phyloP scores from a whole-genome alignment of 2,329 filamentous ascomycete species.

The Neurospora sp. region DNA sequence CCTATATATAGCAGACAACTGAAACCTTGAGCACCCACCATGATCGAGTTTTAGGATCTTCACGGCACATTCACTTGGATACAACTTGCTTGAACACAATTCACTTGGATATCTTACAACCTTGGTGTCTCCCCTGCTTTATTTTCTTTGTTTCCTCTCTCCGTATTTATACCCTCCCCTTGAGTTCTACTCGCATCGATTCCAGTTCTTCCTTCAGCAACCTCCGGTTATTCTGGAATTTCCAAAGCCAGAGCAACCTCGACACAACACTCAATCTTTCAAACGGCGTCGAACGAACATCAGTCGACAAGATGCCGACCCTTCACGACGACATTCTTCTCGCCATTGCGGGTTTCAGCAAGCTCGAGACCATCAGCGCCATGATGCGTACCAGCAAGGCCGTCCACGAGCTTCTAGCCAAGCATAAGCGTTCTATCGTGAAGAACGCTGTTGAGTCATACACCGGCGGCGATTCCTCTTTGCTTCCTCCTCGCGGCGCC shows the following conservation, averaged over 20 bases:
- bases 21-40: not conserved
- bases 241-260: not conserved
- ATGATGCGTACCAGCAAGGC: not conserved
- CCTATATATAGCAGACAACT: not conserved
- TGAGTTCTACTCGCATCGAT: not conserved
- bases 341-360: slow-evolving; percentile 2
- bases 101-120: not conserved
- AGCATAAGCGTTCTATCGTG: slow-evolving; percentile 7
- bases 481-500: slow-evolving; percentile 1
- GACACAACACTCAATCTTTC: not conserved
- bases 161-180: not conserved
- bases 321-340: slow-evolving; percentile 7
- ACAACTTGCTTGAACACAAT: not conserved
- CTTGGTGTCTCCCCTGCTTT: not conserved
- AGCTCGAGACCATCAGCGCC: not conserved
- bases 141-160: not conserved
- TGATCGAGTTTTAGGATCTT: not conserved
- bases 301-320: not conserved
- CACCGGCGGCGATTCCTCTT: not conserved
- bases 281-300: not conserved
- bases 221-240: not conserved
- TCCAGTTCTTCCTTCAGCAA: not conserved
- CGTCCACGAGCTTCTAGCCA: not conserved
- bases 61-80: not conserved
- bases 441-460: not conserved